These are phyloP conservation scores for Phytophthora quininea DNA, from an alignment of 352 stramenopile species.

Conservation along the genomic window DNA sequence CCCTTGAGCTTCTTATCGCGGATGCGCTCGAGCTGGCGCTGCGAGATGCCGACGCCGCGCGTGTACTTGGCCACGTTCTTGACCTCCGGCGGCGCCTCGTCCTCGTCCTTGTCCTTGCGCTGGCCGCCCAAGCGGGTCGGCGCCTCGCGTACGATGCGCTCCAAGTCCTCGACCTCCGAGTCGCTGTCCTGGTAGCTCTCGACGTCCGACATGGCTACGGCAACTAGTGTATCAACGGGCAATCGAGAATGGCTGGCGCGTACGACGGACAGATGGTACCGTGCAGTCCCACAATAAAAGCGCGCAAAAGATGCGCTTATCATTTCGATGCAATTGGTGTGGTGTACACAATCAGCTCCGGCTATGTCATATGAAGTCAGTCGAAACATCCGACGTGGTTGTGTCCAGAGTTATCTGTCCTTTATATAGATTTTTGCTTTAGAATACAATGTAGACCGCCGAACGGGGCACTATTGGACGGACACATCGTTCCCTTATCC, in stretches of 20 bases:
- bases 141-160: slow-evolving; percentile 59
- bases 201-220: slow-evolving; percentile 33
- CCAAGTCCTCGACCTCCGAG: slow-evolving; percentile 68
- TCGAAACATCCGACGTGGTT: too few relatives aligned
- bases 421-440: too few relatives aligned
- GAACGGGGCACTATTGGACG: not conserved
- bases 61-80: slow-evolving; percentile 84
- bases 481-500: not conserved
- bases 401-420: too few relatives aligned
- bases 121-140: slow-evolving; percentile 63
- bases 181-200: slow-evolving; percentile 48
- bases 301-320: not conserved
- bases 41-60: slow-evolving; percentile 57
- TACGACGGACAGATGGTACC: slow-evolving; percentile 2
- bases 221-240: slow-evolving; percentile 5
- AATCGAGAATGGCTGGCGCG: slow-evolving; percentile 31
- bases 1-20: slow-evolving; percentile 91
- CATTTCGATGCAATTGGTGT: not conserved
- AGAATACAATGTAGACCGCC: too few relatives aligned
- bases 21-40: slow-evolving; percentile 70
- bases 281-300: not conserved
- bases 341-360: not conserved
- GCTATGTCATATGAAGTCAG: not conserved
- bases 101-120: slow-evolving; percentile 13
- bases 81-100: slow-evolving; percentile 24